Conservation (phyloP, 2,329 filamentous ascomycete species). For the Lachnellula willkommii region DNA sequence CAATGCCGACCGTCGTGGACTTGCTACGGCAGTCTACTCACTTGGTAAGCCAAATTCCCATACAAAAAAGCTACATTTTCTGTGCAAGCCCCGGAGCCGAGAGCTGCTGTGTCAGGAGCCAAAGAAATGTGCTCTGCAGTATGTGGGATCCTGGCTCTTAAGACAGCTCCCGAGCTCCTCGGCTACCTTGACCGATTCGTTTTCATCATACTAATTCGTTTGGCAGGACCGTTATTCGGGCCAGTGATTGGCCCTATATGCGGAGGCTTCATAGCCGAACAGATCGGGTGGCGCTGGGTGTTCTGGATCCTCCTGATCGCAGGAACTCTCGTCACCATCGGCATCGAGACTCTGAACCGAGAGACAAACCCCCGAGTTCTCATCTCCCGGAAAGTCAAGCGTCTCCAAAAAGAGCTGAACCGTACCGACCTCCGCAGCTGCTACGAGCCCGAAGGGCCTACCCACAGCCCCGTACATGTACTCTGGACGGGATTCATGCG, state of each 20-base stretch:
- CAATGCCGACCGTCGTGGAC: constrained; percentile 27
- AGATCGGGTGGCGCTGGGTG: constrained; percentile 44
- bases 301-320: constrained; percentile 46
- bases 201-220: too few species aligned
- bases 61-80: too few species aligned
- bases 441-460: constrained; percentile 34
- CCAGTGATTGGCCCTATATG: constrained; percentile 30
- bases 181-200: too few species aligned
- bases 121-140: too few species aligned
- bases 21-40: constrained; percentile 28
- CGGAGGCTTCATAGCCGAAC: constrained; percentile 36
- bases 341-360: constrained; percentile 38
- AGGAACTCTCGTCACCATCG: constrained; percentile 28
- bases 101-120: too few species aligned
- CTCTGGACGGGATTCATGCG: constrained; percentile 42
- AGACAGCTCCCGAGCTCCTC: too few species aligned
- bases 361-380: constrained; percentile 49
- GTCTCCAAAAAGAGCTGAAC: constrained; percentile 40
- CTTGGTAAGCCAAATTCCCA: constrained; percentile 7
- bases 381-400: constrained; percentile 43
- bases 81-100: too few species aligned
- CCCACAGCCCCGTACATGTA: constrained; percentile 24
- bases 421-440: constrained; percentile 40
- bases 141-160: too few species aligned
- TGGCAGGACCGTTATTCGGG: constrained; percentile 21